Base-by-base conservation (phyloP, 768 basidiomycete species). In the Ephemerocybe angulata region DNA sequence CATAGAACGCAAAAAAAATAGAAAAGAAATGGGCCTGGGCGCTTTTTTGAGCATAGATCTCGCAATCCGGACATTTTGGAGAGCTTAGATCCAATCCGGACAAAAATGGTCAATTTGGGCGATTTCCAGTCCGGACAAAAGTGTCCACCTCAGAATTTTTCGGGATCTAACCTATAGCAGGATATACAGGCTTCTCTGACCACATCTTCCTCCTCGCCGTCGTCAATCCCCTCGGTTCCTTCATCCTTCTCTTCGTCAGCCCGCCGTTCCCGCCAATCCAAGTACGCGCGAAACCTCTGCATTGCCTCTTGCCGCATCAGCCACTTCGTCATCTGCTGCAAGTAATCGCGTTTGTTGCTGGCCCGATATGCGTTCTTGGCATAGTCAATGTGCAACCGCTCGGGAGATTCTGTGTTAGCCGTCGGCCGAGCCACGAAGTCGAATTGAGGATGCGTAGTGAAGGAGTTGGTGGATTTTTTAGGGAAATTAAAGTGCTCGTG, bases 341-440 rank as follows among this genome's bases (percentile, higher is more conserved):
- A 43, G 40, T 67, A 69, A 15, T 69, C 62, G 12, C 64, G 54
- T 28, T 64, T 60, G 51, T 72, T 75, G 13, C 55, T 62, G 1
- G 66, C 68, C 15, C 52, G 41, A 49, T 70, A 72, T 0, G 62
- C 69, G 2, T 59, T 35, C 56, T 80, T 79, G 1, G 74, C 71
- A 41, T 65, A 69, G 59, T 78, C 68, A 44, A 78, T 78, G 51
- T 79, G 79, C 1, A 79, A 65, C 0, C 68, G 64, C 58, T 78
- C 74, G 0, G 69, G 56, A 0, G 41, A 24, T 56, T 78, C 74
- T 0, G 69, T 72, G 54, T 72, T 72, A 72, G 17, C 67, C 65
- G 55, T 72, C 69, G 0, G 63, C 57, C 6, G 63, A 67, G 6
- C 70, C 71, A 41, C 61, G 61, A 17, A 53, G 48, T 1, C 54